A percentile compares a stretch with the other conserved stretches of the same genome.
phyloP scores from a whole-genome alignment of 805 yeast species.

The Phaffomyces opuntiae region DNA sequence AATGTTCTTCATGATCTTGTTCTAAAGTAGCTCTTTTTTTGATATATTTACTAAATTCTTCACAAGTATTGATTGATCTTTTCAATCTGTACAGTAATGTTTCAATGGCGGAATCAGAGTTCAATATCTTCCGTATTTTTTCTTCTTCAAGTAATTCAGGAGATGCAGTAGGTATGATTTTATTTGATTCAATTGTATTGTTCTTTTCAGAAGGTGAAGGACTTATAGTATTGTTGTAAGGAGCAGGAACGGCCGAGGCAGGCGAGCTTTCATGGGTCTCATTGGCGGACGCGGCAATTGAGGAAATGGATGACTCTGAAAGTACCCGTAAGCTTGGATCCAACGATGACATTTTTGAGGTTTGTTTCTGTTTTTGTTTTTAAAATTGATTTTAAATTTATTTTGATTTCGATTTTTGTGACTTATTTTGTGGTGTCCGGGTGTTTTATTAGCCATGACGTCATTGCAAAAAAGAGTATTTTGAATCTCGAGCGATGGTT shows the following conservation, averaged over 20 bases:
- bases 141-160: conserved; percentile 40
- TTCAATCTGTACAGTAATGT: conserved; percentile 66
- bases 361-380: background rate
- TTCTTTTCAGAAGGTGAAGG: conserved; percentile 4
- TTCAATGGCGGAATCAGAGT: conserved; percentile 73
- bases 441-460: no score
- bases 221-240: conserved; percentile 2
- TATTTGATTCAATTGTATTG: background rate
- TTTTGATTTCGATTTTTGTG: no score
- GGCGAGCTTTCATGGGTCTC: background rate
- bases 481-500: no score
- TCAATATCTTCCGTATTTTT: conserved; percentile 43
- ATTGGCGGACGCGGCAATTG: background rate
- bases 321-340: background rate
- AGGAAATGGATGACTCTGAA: conserved; percentile 3
- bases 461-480: no score
- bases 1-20: conserved; percentile 68
- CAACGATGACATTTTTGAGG: background rate
- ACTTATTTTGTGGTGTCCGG: no score
- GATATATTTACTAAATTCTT: conserved; percentile 74
- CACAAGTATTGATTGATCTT: conserved; percentile 73
- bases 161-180: conserved; percentile 23
- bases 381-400: background rate
- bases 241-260: background rate
- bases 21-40: conserved; percentile 74